Base-by-base conservation (phyloP, 805 yeast genomes). In the Metschnikowia similis region DNA sequence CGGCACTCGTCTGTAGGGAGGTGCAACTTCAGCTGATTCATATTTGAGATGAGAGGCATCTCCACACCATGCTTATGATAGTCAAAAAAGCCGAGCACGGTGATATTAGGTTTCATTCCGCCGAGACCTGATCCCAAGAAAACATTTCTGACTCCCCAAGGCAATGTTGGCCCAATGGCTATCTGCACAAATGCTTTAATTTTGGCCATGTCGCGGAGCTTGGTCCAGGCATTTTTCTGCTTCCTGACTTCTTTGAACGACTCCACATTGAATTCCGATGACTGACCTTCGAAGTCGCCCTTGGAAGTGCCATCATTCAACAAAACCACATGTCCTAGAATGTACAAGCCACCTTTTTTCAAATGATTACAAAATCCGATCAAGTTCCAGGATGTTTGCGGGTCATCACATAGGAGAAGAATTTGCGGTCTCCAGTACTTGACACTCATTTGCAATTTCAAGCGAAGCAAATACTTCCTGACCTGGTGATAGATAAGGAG, bases 341-440 rank as follows among this genome's bases (percentile, higher is more conserved):
- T 82, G 60, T 92, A 92, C 6, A 94, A 71, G 0, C 98, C 98
- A 41, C 99, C 99, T 65, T 94, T 94, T 64, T 94, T 94, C 69
- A 94, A 71, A 65, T 90, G 90, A 62, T 94, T 94, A 70, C 99
- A 94, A 61, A 94, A 94, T 11, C 86, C 84, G 51, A 94, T 91
- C 55, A 94, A 71, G 57, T 86, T 88, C 97, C 97, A 92, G 30
- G 91, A 80, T 0, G 96, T 84, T 54, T 96, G 73, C 0, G 99
- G 98, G 58, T 89, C 87, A 61, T 94, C 98, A 37, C 91, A 92
- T 32, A 94, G 70, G 30, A 94, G 69, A 51, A 94, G 71, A 36
- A 94, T 85, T 66, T 94, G 99, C 0, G 99, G 99, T 58, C 99
- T 77, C 99, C 99, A 94, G 65, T 91, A 94, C 68, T 94, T 94